A percentile compares a stretch with the other conserved stretches of the same genome.
These are phyloP conservation scores for Trametes elegans DNA, from an alignment of 768 basidiomycete species.

Conservation along the genomic window DNA sequence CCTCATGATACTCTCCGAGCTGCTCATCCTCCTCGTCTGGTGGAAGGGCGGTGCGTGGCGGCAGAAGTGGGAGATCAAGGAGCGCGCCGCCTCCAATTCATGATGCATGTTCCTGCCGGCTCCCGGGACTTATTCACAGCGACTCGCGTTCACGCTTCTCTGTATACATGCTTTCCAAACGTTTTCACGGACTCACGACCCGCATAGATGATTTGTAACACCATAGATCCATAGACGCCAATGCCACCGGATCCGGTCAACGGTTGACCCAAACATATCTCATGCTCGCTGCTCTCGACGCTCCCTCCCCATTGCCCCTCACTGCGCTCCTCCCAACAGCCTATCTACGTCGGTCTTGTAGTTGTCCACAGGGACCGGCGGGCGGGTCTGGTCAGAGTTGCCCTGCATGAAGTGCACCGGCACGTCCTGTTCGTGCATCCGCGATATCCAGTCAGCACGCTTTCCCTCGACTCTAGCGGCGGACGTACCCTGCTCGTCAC, in stretches of 20 bases:
- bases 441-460: not conserved
- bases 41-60: slow-evolving; percentile 63
- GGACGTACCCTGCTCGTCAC: not conserved
- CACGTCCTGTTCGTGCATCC: not conserved
- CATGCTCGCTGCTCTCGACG: not conserved
- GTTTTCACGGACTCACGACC: not conserved
- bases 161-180: too few relatives aligned
- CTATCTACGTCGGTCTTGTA: not conserved
- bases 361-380: not conserved
- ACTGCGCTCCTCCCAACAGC: not conserved
- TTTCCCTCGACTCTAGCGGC: not conserved
- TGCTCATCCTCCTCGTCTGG: slow-evolving; percentile 58
- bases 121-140: not conserved
- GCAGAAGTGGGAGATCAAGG: slow-evolving; percentile 43
- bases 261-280: too few relatives aligned
- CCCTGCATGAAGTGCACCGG: slow-evolving; percentile 8
- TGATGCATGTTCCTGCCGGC: not conserved
- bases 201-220: not conserved
- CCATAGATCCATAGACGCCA: too few relatives aligned
- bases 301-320: not conserved
- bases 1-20: slow-evolving; percentile 49
- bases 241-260: too few relatives aligned
- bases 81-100: slow-evolving; percentile 25
- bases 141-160: not conserved
- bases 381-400: slow-evolving; percentile 3